These are phyloP conservation scores for Tylopilus sp. DNA, from an alignment of 768 basidiomycete genomes.

Conservation along the genomic window DNA sequence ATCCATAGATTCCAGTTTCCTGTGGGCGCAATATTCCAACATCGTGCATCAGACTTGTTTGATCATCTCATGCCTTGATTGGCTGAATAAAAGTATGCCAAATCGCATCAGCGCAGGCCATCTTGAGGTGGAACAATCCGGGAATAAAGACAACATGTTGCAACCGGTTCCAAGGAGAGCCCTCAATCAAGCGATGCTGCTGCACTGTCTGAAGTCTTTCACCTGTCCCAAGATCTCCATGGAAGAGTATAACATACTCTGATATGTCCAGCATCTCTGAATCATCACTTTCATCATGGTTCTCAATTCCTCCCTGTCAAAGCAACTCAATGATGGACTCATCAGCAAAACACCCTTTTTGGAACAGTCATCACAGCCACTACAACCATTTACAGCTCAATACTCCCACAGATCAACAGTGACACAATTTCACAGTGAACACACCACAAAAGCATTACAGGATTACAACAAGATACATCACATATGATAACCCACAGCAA, in stretches of 20 bases:
- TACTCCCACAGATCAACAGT: no score
- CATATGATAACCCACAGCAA: no score
- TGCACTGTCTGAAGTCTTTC: background rate
- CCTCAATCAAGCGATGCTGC: background rate
- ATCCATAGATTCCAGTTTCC: slow-evolving; percentile 30
- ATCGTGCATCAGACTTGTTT: slow-evolving; percentile 16
- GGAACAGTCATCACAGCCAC: no score
- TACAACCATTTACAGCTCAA: no score
- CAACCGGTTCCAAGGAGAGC: slow-evolving; percentile 25
- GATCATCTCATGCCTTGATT: background rate
- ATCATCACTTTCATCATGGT: background rate
- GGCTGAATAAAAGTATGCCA: slow-evolving; percentile 16
- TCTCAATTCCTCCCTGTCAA: background rate
- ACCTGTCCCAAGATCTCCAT: background rate
- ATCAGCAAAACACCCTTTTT: no score
- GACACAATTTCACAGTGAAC: no score
- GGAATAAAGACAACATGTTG: slow-evolving; percentile 34
- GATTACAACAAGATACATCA: no score
- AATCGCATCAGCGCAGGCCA: slow-evolving; percentile 25
- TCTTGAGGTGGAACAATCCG: slow-evolving; percentile 36
- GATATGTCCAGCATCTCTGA: background rate
- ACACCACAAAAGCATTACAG: no score
- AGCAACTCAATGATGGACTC: background rate
- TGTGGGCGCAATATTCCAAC: slow-evolving; percentile 26
- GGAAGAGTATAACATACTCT: background rate